Base-by-base conservation (phyloP, 768 basidiomycete species). In the Naganishia friedmannii region DNA sequence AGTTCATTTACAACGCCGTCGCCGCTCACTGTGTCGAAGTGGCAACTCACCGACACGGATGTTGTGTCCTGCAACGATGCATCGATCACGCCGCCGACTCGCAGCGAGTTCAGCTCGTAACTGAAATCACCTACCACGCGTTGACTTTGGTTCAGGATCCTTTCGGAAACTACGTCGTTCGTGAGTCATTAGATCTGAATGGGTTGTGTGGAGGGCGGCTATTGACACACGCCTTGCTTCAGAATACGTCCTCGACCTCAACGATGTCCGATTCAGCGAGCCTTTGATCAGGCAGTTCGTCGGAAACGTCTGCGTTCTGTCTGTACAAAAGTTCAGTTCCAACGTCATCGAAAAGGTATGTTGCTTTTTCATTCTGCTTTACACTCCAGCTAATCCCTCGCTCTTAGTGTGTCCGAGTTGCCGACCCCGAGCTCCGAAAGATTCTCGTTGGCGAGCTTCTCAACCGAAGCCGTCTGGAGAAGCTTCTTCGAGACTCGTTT, bases 1-100 rank as follows among this genome's bases (percentile, higher is more conserved):
- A 93, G 90, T 98, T 98, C 84, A 99, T 99, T 77, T 99, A 98
- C 83, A 98, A 98, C 76, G 95, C 96, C 69, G 95, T 99, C 42
- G 96, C 96, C 31, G 91, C 92, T 39, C 97, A 98, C 83, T 96
- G 96, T 77, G 93, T 99, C 66, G 96, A 99, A 83, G 96, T 99
- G 73, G 96, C 96, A 32, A 82, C 81, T 9, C 81, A 82, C 73
- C 78, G 79, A 72, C 96, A 99, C 77, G 96, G 96, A 19, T 98
- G 96, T 82, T 99, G 96, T 81, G 96, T 99, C 66, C 85, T 99
- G 53, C 96, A 99, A 82, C 87, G 96, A 71, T 97, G 94, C 82
- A 91, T 99, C 76, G 96, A 99, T 78, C 96, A 99, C 77, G 96
- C 96, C 0, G 93, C 93, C 5, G 93, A 97, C 74, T 87, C 89